Evolutionary conservation across 23 red algal genomes (phyloP).

Genomic region (Pyropia yezoensis): DNA sequence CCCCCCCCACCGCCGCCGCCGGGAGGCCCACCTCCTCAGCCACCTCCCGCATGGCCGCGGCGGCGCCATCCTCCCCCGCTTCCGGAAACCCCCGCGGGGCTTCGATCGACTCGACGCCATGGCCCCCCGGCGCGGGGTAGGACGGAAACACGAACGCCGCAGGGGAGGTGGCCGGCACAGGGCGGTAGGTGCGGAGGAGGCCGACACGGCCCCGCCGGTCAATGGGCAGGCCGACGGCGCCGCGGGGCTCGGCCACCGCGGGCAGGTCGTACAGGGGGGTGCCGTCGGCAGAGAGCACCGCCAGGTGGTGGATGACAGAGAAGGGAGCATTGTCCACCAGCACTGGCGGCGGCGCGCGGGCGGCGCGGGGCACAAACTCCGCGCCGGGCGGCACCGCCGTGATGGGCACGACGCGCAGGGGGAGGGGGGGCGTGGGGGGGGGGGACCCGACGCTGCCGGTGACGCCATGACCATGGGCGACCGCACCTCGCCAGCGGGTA

Average conservation of each 20-base stretch:
- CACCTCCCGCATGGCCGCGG: slow-evolving; percentile 28
- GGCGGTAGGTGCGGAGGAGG: slow-evolving; percentile 36
- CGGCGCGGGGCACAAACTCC: slow-evolving; percentile 8
- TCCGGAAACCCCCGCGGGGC: slow-evolving; percentile 43
- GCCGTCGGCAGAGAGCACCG: background rate
- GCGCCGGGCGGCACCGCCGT: too few species aligned
- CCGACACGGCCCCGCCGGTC: slow-evolving; percentile 12
- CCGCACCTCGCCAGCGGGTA: too few species aligned
- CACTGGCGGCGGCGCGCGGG: slow-evolving; percentile 1
- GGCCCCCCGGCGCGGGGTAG: slow-evolving; percentile 1
- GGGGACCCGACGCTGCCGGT: too few species aligned
- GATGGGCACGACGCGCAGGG: too few species aligned
- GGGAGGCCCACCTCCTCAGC: slow-evolving; percentile 30
- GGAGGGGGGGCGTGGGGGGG: too few species aligned
- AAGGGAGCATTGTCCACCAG: slow-evolving; percentile 41
- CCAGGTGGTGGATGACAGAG: slow-evolving; percentile 30
- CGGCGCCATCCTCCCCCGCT: slow-evolving; percentile 21
- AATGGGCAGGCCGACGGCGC: slow-evolving; percentile 23
- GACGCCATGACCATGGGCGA: too few species aligned
- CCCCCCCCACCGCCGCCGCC: slow-evolving; percentile 11
- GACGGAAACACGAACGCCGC: slow-evolving; percentile 10
- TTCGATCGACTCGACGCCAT: slow-evolving; percentile 41
- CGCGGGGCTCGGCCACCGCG: slow-evolving; percentile 28
- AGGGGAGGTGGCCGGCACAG: slow-evolving; percentile 22
- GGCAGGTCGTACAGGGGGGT: slow-evolving; percentile 28